Conservation (phyloP, 345 rosid species). For the Xanthoceras sorbifolium region DNA sequence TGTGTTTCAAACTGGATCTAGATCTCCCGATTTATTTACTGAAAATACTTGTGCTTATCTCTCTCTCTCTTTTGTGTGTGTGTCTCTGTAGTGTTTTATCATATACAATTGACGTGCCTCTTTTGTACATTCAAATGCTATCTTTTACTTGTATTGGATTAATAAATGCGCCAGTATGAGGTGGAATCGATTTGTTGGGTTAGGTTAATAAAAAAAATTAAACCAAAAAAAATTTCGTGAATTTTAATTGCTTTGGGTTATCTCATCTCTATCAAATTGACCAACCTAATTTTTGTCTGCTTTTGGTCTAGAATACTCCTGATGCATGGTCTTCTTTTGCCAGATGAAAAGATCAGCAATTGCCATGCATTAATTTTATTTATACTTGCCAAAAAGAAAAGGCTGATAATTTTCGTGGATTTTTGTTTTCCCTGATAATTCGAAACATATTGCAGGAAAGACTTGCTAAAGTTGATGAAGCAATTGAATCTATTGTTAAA, state of each 20-base stretch:
- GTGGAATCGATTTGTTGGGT: background rate
- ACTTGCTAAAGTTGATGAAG: slow-evolving; percentile 41
- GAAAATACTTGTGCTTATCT: background rate
- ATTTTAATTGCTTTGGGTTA: slow-evolving; percentile 1
- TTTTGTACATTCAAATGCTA: background rate
- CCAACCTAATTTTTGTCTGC: background rate
- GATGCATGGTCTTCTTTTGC: background rate
- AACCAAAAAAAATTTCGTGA: background rate
- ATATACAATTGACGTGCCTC: background rate
- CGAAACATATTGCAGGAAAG: slow-evolving; percentile 52
- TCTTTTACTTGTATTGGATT: background rate
- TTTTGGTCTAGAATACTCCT: background rate
- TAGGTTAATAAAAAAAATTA: background rate
- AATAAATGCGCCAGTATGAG: background rate
- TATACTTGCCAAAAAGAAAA: slow-evolving; percentile 6
- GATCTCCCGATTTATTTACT: slow-evolving; percentile 2
- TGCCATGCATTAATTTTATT: slow-evolving; percentile 15
- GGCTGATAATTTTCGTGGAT: background rate
- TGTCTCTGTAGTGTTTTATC: background rate
- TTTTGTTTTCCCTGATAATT: slow-evolving; percentile 18
- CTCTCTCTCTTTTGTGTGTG: background rate
- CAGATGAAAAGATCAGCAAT: slow-evolving; percentile 5
- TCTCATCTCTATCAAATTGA: slow-evolving; percentile 2
- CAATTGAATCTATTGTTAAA: slow-evolving; percentile 55
- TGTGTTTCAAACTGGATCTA: slow-evolving; percentile 4